phyloP scores from a whole-genome alignment of 495 filamentous ascomycete genomes.

The Penicillium coprophilum region DNA sequence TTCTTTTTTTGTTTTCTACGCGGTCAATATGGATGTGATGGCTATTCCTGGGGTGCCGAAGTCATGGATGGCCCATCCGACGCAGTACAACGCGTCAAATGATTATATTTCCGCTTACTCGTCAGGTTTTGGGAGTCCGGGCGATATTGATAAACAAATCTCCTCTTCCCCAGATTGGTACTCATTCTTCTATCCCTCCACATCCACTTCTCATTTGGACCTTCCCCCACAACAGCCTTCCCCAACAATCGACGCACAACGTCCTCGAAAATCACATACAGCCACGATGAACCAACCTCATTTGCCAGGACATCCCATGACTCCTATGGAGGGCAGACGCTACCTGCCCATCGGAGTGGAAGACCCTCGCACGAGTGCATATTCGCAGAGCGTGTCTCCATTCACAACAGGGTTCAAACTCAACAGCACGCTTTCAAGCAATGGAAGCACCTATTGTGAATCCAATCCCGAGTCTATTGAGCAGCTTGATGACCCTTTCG shows the following conservation, averaged over 20 bases:
- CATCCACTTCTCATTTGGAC: background rate
- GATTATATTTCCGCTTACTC: constrained; percentile 9
- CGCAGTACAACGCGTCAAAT: constrained; percentile 1
- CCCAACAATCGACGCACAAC: background rate
- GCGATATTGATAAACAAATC: background rate
- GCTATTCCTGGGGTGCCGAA: constrained; percentile 11
- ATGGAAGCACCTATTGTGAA: constrained; percentile 1
- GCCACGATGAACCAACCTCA: background rate
- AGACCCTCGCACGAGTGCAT: background rate
- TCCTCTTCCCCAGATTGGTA: background rate
- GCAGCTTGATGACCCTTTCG: background rate
- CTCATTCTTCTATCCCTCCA: background rate
- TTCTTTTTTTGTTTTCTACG: background rate
- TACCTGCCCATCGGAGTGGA: background rate
- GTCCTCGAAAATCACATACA: background rate
- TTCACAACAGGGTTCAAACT: background rate
- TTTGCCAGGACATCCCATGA: background rate
- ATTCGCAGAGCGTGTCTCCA: background rate
- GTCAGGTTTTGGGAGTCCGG: background rate
- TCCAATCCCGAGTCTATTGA: background rate
- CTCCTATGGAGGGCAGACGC: background rate
- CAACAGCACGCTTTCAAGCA: constrained; percentile 5
- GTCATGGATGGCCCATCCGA: constrained; percentile 15
- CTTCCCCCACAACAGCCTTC: background rate
- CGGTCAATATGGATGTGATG: constrained; percentile 20